Evolutionary conservation across 139 green algal genomes (phyloP).

Genomic region (Tetraselmis striata): DNA sequence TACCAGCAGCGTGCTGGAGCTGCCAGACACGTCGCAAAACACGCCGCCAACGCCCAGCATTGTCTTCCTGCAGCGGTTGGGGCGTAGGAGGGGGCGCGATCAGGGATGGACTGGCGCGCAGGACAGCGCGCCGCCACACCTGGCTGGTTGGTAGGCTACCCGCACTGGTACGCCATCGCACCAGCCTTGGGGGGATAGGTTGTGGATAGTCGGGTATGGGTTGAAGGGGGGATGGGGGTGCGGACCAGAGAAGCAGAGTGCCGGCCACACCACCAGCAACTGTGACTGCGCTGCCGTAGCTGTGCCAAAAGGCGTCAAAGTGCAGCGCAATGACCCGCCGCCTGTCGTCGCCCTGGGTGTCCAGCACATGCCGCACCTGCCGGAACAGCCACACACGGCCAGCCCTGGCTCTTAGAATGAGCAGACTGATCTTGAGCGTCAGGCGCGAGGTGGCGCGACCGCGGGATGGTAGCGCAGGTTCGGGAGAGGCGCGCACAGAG

Average conservation of each 20-base stretch:
- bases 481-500: background rate
- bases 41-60: background rate
- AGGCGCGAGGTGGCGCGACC: background rate
- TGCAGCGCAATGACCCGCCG: background rate
- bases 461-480: background rate
- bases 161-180: too few species aligned
- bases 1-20: background rate
- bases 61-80: background rate
- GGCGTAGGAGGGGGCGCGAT: too few species aligned
- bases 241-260: background rate
- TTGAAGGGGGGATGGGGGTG: too few species aligned
- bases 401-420: background rate
- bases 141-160: too few species aligned
- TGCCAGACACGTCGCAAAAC: background rate
- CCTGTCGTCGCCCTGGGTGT: background rate
- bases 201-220: too few species aligned
- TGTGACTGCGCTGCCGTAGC: background rate
- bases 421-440: background rate
- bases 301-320: background rate
- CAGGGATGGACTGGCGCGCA: too few species aligned
- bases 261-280: background rate
- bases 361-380: background rate
- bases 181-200: too few species aligned
- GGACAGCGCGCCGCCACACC: too few species aligned
- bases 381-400: background rate